phyloP scores from a whole-genome alignment of 805 yeast genomes.

The Yueomyces sinensis region DNA sequence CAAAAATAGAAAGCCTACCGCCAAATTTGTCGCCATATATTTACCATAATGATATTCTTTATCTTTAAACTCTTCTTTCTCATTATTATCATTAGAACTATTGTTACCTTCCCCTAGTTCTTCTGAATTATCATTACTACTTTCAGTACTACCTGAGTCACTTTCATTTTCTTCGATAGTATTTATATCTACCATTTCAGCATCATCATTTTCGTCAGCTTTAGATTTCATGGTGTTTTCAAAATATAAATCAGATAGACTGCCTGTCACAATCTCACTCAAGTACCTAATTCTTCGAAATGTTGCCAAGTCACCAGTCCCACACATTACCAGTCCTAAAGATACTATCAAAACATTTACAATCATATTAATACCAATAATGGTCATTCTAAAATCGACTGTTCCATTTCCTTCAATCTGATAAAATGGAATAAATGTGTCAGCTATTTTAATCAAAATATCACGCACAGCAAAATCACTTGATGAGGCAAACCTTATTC shows the following conservation, averaged over 20 bases:
- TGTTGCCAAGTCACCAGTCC: conserved; percentile 75
- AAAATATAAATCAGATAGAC: conserved; percentile 16
- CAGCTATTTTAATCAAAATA: conserved; percentile 23
- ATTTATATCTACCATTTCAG: conserved; percentile 3
- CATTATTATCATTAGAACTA: background rate
- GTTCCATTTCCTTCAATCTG: conserved; percentile 28
- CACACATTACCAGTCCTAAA: conserved; percentile 69
- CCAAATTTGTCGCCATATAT: conserved; percentile 65
- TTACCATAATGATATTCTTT: conserved; percentile 42
- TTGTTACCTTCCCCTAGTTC: background rate
- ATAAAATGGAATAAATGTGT: conserved; percentile 19
- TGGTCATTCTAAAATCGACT: conserved; percentile 47
- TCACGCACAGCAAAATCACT: conserved; percentile 40
- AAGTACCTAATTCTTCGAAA: conserved; percentile 60
- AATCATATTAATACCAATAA: conserved; percentile 36
- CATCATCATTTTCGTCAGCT: conserved; percentile 1
- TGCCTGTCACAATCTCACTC: conserved; percentile 41
- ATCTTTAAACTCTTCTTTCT: conserved; percentile 13
- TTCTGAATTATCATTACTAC: background rate
- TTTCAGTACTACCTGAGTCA: background rate
- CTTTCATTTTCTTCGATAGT: conserved; percentile 1
- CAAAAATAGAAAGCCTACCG: conserved; percentile 75
- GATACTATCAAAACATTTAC: conserved; percentile 52
- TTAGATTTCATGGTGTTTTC: background rate
- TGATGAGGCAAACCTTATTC: conserved; percentile 65